Evolutionary conservation across 2,329 filamentous ascomycete species (phyloP), one percentile per base, ranked within the genome.

Genomic region (Fusarium pilosicola): DNA sequence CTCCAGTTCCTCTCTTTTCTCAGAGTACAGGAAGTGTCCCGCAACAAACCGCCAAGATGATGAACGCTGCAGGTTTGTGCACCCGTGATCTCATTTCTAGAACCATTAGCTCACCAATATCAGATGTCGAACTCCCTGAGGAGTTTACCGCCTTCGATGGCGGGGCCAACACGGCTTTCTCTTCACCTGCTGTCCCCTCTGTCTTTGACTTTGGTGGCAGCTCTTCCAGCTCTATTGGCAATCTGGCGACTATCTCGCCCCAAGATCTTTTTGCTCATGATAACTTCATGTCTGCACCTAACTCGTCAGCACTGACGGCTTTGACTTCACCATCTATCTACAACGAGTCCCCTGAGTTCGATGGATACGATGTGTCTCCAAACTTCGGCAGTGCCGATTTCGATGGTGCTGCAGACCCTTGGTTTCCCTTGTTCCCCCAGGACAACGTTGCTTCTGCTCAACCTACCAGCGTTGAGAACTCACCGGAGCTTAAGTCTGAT

Each of bases 291-390:
- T 97, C 94, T 71, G 90, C 94, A 42, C 95, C 95, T 36, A 94
- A 94, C 79, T 97, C 95, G 5, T 88, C 92, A 52, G 91, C 93
- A 39, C 90, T 96, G 80, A 97, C 95, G 41, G 91, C 94, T 73
- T 80, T 97, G 82, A 97, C 94, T 65, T 96, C 95, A 68, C 95
- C 95, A 49, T 94, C 93, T n/a, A 87, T 90, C 65, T 92, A 90
- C 78, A 89, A 93, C 79, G 93, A 92, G 77, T 97, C 94, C 59
- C 94, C 94, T 17, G 92, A 90, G 66, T 91, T 92, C 78, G 91
- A 94, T 77, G 88, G 87, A 80, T 94, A 91, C 78, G 91, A 96
- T 78, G 91, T 93, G 24, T 97, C 94, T 57, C 95, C 95, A 52
- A 89, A 92, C 81, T 94, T 95, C 82, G 87, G 87, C 68, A 86